Base-by-base conservation (phyloP, 148 eudicot genomes). In the Rhododendron ferrugineum region DNA sequence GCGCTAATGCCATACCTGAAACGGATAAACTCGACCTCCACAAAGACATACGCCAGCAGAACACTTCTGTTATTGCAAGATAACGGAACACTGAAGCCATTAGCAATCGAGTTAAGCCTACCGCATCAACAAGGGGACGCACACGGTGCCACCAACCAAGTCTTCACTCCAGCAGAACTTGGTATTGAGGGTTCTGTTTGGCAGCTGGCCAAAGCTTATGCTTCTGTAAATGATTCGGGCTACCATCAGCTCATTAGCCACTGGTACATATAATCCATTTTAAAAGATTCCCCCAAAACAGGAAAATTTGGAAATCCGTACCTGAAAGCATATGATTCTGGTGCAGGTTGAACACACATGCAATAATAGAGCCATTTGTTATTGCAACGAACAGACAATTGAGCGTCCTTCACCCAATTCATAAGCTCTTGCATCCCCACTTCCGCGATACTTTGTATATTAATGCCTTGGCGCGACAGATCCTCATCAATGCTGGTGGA, bases 131-230 rank as follows among this genome's bases (percentile, higher is more conserved):
- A 93, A 82, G 98, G 96, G 30, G 91, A 94, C 54, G 40, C 3
- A 8, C 91, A 91, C 72, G 98, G 98, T 47, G 90, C 89, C 64
- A 87, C 87, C 50, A 96, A 95, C 86, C 88, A 91, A 54, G 98
- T 95, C 15, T 95, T 88, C 79, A 95, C 95, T 54, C 97, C 99
- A 8, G 89, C 92, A 58, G 90, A 90, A 66, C 73, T 85, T 36
- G 98, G 96, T 30, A 84, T 92, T 56, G 95, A 90, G 88, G 90
- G 90, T 66, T 88, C 94, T 1, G 87, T 95, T 10, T 95, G 98
- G 99, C 98, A 96, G 86, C 90, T 96, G 73, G 98, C 99, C 78
- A 96, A 96, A 88, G 98, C 97, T 15, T 95, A 95, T 84, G 97
- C 92, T 52, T 94, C 97, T 37, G 95, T 96, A 28, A 96, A 92